phyloP scores from a whole-genome alignment of 495 filamentous ascomycete genomes.

The Friedmanniomyces simplex region DNA sequence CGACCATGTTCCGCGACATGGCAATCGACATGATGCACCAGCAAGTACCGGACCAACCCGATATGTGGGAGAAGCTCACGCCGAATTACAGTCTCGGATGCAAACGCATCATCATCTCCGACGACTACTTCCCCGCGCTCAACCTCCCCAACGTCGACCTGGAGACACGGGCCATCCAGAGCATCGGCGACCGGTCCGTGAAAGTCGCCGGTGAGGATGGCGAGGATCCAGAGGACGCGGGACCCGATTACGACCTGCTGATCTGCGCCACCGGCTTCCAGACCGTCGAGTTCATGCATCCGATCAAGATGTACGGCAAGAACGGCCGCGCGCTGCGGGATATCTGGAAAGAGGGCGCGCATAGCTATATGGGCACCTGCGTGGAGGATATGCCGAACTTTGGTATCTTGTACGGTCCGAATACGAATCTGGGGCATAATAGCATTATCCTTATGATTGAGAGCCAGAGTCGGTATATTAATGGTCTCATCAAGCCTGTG shows the following conservation, averaged over 20 bases:
- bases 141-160: conserved; percentile 36
- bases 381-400: conserved; percentile 47
- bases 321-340: conserved; percentile 35
- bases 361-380: conserved; percentile 38
- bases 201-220: conserved; percentile 31
- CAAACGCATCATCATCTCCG: conserved; percentile 45
- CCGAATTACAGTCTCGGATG: conserved; percentile 45
- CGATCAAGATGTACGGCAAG: conserved; percentile 41
- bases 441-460: conserved; percentile 52
- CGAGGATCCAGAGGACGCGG: conserved; percentile 6
- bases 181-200: conserved; percentile 37
- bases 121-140: conserved; percentile 46
- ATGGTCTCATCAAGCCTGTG: conserved; percentile 36
- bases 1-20: conserved; percentile 29
- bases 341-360: conserved; percentile 41
- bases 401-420: conserved; percentile 38
- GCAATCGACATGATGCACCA: conserved; percentile 27
- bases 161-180: conserved; percentile 38
- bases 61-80: conserved; percentile 40
- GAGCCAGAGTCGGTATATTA: conserved; percentile 44
- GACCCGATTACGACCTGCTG: conserved; percentile 43
- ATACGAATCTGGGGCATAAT: conserved; percentile 43
- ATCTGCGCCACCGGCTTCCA: conserved; percentile 48
- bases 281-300: conserved; percentile 45
- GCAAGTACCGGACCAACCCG: conserved; percentile 32